phyloP scores from a whole-genome alignment of 345 rosid species.

The Pelargonium nanum region DNA sequence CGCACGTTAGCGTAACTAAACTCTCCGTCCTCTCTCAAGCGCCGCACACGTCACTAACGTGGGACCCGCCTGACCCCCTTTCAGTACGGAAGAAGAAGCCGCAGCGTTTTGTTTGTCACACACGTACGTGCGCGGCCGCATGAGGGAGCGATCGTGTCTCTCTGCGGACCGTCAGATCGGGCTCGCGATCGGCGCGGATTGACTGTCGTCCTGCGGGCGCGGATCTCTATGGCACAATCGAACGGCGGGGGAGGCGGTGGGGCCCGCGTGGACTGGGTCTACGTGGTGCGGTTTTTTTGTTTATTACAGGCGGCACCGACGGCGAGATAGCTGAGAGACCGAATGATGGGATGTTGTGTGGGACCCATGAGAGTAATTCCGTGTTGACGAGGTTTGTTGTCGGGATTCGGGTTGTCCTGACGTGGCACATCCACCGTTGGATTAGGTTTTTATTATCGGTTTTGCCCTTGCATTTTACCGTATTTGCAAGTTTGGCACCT shows the following conservation, averaged over 20 bases:
- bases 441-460: neutral
- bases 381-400: slow-evolving; percentile 50
- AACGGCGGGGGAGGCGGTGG: slow-evolving; percentile 13
- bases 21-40: neutral
- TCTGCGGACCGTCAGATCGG: slow-evolving; percentile 11
- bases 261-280: neutral
- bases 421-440: slow-evolving; percentile 41
- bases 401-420: slow-evolving; percentile 47
- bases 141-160: neutral
- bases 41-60: neutral
- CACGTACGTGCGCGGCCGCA: neutral
- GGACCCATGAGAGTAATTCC: slow-evolving; percentile 22
- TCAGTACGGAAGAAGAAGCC: neutral
- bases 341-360: neutral
- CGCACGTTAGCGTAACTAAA: slow-evolving; percentile 7
- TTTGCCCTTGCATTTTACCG: too few relatives aligned
- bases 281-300: neutral
- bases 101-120: neutral
- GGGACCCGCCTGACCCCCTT: neutral
- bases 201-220: slow-evolving; percentile 4
- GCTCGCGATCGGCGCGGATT: slow-evolving; percentile 36
- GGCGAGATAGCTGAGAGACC: slow-evolving; percentile 20
- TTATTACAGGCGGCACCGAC: slow-evolving; percentile 44
- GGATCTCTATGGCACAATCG: slow-evolving; percentile 5
- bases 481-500: too few relatives aligned